These are phyloP conservation scores for Funneliformis caledonium DNA, from an alignment of 371 early-diverging fungal species.

Conservation along the genomic window DNA sequence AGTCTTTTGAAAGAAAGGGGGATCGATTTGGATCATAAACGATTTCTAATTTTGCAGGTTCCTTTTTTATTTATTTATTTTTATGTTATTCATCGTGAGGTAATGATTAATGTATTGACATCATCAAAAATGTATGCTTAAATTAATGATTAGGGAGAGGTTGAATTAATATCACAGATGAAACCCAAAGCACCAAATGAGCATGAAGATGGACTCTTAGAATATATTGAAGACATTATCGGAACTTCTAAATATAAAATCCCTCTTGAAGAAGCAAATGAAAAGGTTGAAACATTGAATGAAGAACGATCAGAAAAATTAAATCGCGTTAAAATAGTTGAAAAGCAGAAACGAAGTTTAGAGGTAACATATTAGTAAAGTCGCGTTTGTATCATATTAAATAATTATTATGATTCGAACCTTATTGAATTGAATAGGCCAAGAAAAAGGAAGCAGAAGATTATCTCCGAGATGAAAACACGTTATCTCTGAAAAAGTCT, in stretches of 20 bases:
- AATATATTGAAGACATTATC: constrained; percentile 99
- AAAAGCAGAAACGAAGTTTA: constrained; percentile 41
- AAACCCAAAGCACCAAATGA: constrained; percentile 95
- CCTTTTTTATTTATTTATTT: neutral
- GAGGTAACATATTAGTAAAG: constrained; percentile 31
- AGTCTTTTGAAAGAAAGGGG: too few species aligned
- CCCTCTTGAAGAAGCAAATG: constrained; percentile 51
- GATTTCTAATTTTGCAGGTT: constrained; percentile 97
- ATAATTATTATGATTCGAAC: neutral
- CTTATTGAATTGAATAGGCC: constrained; percentile 49
- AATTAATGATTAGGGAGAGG: constrained; percentile 81
- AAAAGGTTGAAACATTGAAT: constrained; percentile 72
- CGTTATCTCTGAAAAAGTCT: constrained; percentile 57
- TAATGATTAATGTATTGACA: constrained; percentile 35
- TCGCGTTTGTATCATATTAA: neutral
- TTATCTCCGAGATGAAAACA: constrained; percentile 46
- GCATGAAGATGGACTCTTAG: constrained; percentile 96
- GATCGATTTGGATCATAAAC: constrained; percentile 99
- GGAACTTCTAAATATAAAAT: constrained; percentile 87
- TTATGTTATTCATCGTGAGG: constrained; percentile 48
- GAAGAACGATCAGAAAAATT: constrained; percentile 79
- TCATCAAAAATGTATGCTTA: neutral
- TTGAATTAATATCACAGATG: constrained; percentile 99
- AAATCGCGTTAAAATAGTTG: constrained; percentile 74
- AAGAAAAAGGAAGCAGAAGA: constrained; percentile 80